Percentiles rank a stretch among this genome's conserved stretches.
These are phyloP conservation scores for Diaporthe velutina DNA, from an alignment of 2,329 filamentous ascomycete genomes.

Conservation along the genomic window DNA sequence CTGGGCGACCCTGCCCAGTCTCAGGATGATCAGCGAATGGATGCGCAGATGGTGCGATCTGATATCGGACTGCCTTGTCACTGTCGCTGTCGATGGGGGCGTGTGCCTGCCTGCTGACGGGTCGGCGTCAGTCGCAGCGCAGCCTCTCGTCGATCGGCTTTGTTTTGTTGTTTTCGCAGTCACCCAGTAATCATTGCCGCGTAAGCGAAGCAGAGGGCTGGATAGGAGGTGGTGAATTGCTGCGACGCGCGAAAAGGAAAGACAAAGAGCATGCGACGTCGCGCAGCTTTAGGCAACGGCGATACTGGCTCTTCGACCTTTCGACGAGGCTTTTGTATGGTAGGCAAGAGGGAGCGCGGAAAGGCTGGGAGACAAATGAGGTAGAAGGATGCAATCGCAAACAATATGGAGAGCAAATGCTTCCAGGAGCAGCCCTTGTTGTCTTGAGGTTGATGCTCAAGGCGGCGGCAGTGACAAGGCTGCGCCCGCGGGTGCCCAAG, in stretches of 20 bases:
- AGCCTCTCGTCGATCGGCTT: not conserved
- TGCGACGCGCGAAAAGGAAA: not conserved
- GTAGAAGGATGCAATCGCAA: not conserved
- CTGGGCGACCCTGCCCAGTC: not conserved
- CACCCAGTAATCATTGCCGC: not conserved
- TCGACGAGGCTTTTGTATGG: not conserved
- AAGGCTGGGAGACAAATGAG: not conserved
- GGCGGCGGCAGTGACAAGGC: not conserved
- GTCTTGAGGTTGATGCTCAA: not conserved
- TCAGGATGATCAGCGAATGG: not conserved
- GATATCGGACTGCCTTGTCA: not conserved
- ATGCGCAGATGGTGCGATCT: not conserved
- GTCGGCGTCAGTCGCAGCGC: not conserved
- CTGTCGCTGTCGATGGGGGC: not conserved
- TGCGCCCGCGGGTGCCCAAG: not conserved
- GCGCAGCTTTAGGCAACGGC: conserved; percentile 1
- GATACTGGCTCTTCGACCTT: not conserved
- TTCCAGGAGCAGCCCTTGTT: not conserved
- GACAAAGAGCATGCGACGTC: not conserved
- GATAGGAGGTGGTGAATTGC: not conserved
- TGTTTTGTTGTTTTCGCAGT: not conserved
- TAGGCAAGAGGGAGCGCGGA: not conserved
- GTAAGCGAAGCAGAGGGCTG: not conserved
- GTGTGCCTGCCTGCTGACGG: not conserved
- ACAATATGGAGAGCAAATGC: not conserved